Evolutionary conservation across 345 rosid species (phyloP), one percentile per base, ranked within the genome.

Genomic region (Stellera chamaejasme): DNA sequence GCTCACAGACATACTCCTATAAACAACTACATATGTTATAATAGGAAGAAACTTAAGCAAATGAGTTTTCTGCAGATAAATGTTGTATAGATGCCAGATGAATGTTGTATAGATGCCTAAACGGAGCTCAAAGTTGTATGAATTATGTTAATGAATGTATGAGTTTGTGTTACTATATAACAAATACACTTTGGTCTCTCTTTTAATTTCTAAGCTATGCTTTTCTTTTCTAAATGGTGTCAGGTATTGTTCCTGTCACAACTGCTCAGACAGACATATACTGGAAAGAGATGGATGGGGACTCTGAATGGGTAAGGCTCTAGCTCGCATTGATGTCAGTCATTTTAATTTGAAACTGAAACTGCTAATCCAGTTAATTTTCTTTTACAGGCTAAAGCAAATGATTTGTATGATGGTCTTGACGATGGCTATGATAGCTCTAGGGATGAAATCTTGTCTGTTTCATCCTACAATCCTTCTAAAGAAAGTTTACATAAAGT

Each of bases 261-360:
- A 77, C 91, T 58, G 68, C 83, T 68, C 94, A 79, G 61, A 61
- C 80, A 66, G 94, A 89, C 72, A 53, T 87, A 62, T 81, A 77
- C 56, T 87, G 99, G 94, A 93, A 82, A 83, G 94, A 75, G 77
- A 78, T 77, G 83, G 96, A 83, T 79, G 97, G 97, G 66, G 97
- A 89, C 52, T 84, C 97, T 47, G 99, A 89, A 74, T 93, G 97
- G 99, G 97, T 93, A 79, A 32, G 63, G 77, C 13, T 55, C 51
- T 63, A 55, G 39, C 66, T 19, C 28, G 25, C 71, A 58, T 59
- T 50, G 43, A 68, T 63, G 45, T 48, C 11, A 50, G 62, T 27
- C 16, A 23, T 46, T 39, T 13, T 43, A 2, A 19, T 70, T 58
- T 67, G 19, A 9, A 46, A 55, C 36, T 63, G 13, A 25, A 52